Conservation (phyloP, 164 flowering plant species). For the Hamamelis virginiana region DNA sequence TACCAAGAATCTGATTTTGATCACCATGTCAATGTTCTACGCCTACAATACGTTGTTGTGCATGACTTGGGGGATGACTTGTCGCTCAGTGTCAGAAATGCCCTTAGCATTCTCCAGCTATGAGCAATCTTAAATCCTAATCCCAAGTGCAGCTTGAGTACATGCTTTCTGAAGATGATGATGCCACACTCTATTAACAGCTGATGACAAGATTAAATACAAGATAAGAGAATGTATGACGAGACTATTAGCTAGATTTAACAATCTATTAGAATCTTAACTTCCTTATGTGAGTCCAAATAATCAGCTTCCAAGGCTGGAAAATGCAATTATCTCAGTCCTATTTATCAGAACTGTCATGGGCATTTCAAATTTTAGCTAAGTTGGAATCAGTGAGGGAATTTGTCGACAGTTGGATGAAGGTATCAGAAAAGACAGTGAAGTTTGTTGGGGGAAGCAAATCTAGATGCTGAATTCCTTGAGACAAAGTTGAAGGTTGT, state of each 20-base stretch:
- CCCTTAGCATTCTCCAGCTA: slow-evolving; percentile 58
- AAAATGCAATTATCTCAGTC: slow-evolving; percentile 32
- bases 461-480: slow-evolving; percentile 26
- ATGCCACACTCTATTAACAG: slow-evolving; percentile 63
- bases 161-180: slow-evolving; percentile 96
- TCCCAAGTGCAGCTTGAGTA: slow-evolving; percentile 95
- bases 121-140: slow-evolving; percentile 63
- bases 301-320: slow-evolving; percentile 24
- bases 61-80: slow-evolving; percentile 38
- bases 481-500: slow-evolving; percentile 49
- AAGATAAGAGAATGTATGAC: slow-evolving; percentile 50
- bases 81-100: slow-evolving; percentile 65
- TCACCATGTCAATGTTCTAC: slow-evolving; percentile 60
- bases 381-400: slow-evolving; percentile 74
- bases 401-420: slow-evolving; percentile 65
- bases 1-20: slow-evolving; percentile 75
- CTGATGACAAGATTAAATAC: slow-evolving; percentile 57
- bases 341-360: slow-evolving; percentile 60
- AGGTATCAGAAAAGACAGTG: slow-evolving; percentile 56
- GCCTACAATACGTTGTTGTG: slow-evolving; percentile 54
- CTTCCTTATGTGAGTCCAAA: slow-evolving; percentile 23
- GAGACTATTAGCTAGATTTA: slow-evolving; percentile 47
- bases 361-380: slow-evolving; percentile 71
- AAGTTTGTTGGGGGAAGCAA: slow-evolving; percentile 32
- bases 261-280: slow-evolving; percentile 37